Base-by-base conservation (phyloP, 176 grass and related monocot species). In the Tuctoria greenei region DNA sequence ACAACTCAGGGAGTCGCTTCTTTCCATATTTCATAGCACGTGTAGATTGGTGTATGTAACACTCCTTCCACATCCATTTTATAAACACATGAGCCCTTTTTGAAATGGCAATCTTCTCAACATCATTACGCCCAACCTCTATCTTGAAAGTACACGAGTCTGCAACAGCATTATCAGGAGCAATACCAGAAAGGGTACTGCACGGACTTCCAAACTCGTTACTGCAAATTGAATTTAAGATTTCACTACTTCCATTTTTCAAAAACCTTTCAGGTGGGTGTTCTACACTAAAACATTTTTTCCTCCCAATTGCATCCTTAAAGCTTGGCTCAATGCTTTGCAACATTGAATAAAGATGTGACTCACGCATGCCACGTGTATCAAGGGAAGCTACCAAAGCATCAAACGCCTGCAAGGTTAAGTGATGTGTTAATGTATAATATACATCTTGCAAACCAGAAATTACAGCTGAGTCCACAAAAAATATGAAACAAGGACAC, bases 311-410 rank as follows among this genome's bases (percentile, higher is more conserved):
- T 35, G 95, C 77, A 42, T 98, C 84, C 69, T 92, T 98, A 69
- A 98, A 98, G 55, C 79, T 88, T 73, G 89, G n/a, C 82, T 98
- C 95, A 18, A 98, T 88, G 64, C 89, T 86, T 82, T 81, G 89
- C 80, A 98, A 78, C 91, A 98, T 92, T 37, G 89, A 92, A 86
- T 88, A 85, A 34, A 97, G 69, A 88, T 97, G 86, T 28, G 94
- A 86, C 72, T 97, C 94, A 28, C 91, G 72, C 75, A 83, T 81
- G n/a, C 94, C 94, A 65, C 94, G 94, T 41, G 88, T 91, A 77
- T 98, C 91, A 36, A 98, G 86, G n/a, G 84, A 81, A 45, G 81
- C 57, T 46, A 94, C 26, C 49, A 98, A 84, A 78, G 88, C 75
- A 76, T 98, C 95, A 88, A 93, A 94, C 18, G 69, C 85, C 95